These are phyloP conservation scores for Penicillium waksmanii DNA, from an alignment of 495 filamentous ascomycete species.

Conservation along the genomic window DNA sequence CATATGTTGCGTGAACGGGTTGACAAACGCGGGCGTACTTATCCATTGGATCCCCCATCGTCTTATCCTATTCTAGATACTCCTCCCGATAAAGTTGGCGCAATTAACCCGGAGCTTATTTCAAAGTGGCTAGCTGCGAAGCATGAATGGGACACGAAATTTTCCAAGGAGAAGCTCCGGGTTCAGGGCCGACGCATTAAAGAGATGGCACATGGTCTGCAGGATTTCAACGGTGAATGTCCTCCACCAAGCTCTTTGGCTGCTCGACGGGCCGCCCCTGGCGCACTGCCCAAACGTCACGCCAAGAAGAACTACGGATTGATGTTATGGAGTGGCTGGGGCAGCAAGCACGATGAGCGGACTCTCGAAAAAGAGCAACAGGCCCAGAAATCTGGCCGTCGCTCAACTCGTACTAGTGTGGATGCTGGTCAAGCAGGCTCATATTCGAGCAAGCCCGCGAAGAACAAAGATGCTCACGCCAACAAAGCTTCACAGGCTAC, in stretches of 20 bases:
- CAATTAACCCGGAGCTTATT: slow-evolving; percentile 78
- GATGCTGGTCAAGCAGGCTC: slow-evolving; percentile 41
- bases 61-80: slow-evolving; percentile 67
- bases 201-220: slow-evolving; percentile 71
- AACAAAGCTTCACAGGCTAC: slow-evolving; percentile 10
- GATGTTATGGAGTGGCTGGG: slow-evolving; percentile 82
- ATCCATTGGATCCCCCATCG: slow-evolving; percentile 61
- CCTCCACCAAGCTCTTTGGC: slow-evolving; percentile 85
- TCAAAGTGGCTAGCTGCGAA: slow-evolving; percentile 80
- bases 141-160: slow-evolving; percentile 70
- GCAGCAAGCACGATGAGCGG: slow-evolving; percentile 81
- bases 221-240: slow-evolving; percentile 70
- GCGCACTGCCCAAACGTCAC: slow-evolving; percentile 54
- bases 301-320: slow-evolving; percentile 69
- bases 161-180: slow-evolving; percentile 62
- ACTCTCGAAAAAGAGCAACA: slow-evolving; percentile 59
- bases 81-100: slow-evolving; percentile 66
- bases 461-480: not conserved
- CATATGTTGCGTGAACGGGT: slow-evolving; percentile 93
- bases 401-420: slow-evolving; percentile 34
- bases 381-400: slow-evolving; percentile 27
- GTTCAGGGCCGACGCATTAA: slow-evolving; percentile 71
- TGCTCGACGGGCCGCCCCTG: slow-evolving; percentile 61
- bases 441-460: slow-evolving; percentile 31
- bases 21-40: slow-evolving; percentile 72